Percentiles rank a stretch among this genome's conserved stretches.
phyloP scores from a whole-genome alignment of 495 filamentous ascomycete genomes.

The Beverwykella pulmonaria region DNA sequence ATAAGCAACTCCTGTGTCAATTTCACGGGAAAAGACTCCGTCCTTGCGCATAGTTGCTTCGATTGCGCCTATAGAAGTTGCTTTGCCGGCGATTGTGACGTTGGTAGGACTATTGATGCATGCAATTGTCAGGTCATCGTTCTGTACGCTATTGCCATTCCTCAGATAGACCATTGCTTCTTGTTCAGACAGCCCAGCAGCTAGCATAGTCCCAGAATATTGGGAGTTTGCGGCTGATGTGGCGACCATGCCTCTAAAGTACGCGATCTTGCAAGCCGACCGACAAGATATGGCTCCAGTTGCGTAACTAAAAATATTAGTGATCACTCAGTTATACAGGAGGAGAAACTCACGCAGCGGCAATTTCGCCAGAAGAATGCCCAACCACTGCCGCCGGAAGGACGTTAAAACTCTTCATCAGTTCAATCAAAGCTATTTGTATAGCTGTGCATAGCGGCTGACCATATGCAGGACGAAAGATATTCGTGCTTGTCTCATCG shows the following conservation, averaged over 20 bases:
- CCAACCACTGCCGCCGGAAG: constrained; percentile 11
- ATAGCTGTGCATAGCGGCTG: constrained; percentile 13
- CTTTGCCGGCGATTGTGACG: constrained; percentile 10
- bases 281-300: too few species aligned
- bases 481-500: background rate
- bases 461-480: background rate
- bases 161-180: background rate
- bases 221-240: background rate
- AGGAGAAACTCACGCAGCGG: constrained; percentile 16
- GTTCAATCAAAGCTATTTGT: constrained; percentile 7
- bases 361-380: constrained; percentile 31
- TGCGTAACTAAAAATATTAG: too few species aligned
- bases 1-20: constrained; percentile 42
- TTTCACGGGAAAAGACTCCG: constrained; percentile 33
- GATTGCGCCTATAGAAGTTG: background rate
- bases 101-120: constrained; percentile 15
- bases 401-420: constrained; percentile 2
- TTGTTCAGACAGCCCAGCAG: constrained; percentile 10
- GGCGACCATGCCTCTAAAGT: too few species aligned
- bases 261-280: too few species aligned
- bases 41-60: background rate
- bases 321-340: too few species aligned
- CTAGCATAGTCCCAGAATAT: constrained; percentile 6
- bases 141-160: background rate
- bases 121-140: constrained; percentile 1